A percentile compares a stretch with the other conserved stretches of the same genome.
Evolutionary conservation across 2,329 filamentous ascomycete species (phyloP).

Genomic region (Hyphodiscus sp.): DNA sequence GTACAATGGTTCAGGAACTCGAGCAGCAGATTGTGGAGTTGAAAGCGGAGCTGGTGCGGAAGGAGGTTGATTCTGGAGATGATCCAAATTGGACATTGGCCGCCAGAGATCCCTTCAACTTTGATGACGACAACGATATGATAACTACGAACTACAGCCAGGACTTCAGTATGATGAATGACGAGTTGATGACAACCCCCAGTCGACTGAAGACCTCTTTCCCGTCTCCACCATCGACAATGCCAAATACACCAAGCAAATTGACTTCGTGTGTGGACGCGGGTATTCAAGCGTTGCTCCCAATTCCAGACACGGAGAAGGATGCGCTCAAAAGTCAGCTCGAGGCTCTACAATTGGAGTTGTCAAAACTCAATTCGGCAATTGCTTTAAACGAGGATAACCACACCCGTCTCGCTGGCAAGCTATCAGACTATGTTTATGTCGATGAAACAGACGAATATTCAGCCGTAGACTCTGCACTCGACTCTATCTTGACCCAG

Average conservation of each 20-base stretch:
- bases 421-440: slow-evolving; percentile 24
- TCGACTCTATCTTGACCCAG: slow-evolving; percentile 27
- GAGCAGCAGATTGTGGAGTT: slow-evolving; percentile 24
- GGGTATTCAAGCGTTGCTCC: slow-evolving; percentile 17
- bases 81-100: slow-evolving; percentile 44
- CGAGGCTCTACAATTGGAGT: background rate
- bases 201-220: slow-evolving; percentile 25
- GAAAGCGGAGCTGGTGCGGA: slow-evolving; percentile 22
- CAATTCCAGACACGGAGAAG: slow-evolving; percentile 21
- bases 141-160: slow-evolving; percentile 31
- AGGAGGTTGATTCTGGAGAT: slow-evolving; percentile 15
- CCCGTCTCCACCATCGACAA: slow-evolving; percentile 27
- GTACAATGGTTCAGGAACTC: slow-evolving; percentile 22
- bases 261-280: slow-evolving; percentile 11
- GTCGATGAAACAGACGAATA: slow-evolving; percentile 20
- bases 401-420: slow-evolving; percentile 21
- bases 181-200: slow-evolving; percentile 24
- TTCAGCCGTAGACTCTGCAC: slow-evolving; percentile 24
- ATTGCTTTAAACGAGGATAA: slow-evolving; percentile 25
- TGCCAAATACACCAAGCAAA: slow-evolving; percentile 26
- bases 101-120: slow-evolving; percentile 37
- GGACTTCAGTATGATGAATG: slow-evolving; percentile 13
- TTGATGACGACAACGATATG: slow-evolving; percentile 33
- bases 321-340: slow-evolving; percentile 18
- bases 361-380: slow-evolving; percentile 3